Evolutionary conservation across 768 basidiomycete species (phyloP).

Genomic region (Agrocybe pediades): DNA sequence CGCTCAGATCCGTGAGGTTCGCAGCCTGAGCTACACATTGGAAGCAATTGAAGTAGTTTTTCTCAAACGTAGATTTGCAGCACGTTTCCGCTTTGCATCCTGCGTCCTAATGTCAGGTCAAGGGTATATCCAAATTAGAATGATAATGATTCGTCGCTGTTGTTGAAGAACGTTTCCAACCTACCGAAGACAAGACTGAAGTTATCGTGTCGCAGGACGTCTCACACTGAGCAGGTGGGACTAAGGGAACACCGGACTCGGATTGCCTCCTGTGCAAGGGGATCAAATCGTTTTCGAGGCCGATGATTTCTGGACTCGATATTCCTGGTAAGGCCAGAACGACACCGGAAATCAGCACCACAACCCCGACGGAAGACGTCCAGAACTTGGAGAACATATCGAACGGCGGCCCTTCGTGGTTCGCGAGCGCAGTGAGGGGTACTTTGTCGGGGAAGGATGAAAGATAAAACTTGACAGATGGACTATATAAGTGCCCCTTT

Average conservation of each 20-base stretch:
- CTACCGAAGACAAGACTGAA: conserved; percentile 19
- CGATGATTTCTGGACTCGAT: not conserved
- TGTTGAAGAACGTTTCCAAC: not conserved
- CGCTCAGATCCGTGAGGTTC: conserved; percentile 30
- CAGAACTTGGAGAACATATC: not conserved
- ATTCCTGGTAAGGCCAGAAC: not conserved
- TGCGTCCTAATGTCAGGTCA: conserved; percentile 14
- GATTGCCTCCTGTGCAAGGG: conserved; percentile 21
- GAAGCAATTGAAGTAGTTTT: conserved; percentile 42
- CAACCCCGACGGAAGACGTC: not conserved
- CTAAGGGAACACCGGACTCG: conserved; percentile 8
- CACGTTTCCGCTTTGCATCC: conserved; percentile 31
- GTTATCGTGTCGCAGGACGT: conserved; percentile 31
- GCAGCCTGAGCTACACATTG: conserved; percentile 34
- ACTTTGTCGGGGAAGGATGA: not conserved
- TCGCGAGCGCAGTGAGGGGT: not conserved
- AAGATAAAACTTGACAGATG: not conserved
- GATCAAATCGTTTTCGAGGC: not conserved
- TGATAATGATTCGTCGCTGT: not conserved
- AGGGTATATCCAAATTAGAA: no score
- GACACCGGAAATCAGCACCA: not conserved
- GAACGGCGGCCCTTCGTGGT: not conserved
- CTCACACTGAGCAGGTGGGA: conserved; percentile 32
- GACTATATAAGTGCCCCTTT: not conserved
- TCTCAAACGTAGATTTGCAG: conserved; percentile 41